These are phyloP conservation scores for Climacium dendroides DNA, from an alignment of 225 moss, liverwort and hornwort genomes.

Conservation along the genomic window DNA sequence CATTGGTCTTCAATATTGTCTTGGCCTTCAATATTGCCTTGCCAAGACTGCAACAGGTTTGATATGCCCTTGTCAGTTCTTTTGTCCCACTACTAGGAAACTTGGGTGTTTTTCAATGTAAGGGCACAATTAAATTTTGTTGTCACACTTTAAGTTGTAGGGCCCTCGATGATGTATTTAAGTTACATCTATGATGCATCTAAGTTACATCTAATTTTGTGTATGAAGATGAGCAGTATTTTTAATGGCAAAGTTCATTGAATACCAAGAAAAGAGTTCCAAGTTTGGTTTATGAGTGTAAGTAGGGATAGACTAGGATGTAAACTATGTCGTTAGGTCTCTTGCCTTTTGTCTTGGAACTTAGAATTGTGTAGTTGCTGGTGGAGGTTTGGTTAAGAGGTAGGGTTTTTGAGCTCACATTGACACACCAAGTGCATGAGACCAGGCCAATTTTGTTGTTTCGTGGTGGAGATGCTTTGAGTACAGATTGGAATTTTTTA, in stretches of 20 bases:
- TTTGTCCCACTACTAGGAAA: accelerated
- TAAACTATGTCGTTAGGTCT: background rate
- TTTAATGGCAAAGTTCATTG: background rate
- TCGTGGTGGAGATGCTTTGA: background rate
- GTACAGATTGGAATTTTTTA: background rate
- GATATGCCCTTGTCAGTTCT: no score
- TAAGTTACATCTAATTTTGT: accelerated
- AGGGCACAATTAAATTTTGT: background rate
- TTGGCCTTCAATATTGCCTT: background rate
- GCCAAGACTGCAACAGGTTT: no score
- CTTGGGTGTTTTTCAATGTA: accelerated
- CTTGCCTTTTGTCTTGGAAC: background rate
- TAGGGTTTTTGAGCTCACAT: background rate
- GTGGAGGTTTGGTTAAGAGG: accelerated
- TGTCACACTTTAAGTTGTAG: background rate
- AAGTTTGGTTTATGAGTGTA: background rate
- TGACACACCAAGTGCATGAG: background rate
- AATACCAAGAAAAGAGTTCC: background rate
- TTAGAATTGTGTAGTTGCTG: accelerated
- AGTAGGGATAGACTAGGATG: accelerated
- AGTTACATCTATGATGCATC: no score
- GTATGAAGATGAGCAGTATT: background rate
- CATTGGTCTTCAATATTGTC: background rate
- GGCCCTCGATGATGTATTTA: no score
- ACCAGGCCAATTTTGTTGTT: accelerated